Conservation (phyloP, 176 grass and related monocot genomes). For the Oryza australiensis region DNA sequence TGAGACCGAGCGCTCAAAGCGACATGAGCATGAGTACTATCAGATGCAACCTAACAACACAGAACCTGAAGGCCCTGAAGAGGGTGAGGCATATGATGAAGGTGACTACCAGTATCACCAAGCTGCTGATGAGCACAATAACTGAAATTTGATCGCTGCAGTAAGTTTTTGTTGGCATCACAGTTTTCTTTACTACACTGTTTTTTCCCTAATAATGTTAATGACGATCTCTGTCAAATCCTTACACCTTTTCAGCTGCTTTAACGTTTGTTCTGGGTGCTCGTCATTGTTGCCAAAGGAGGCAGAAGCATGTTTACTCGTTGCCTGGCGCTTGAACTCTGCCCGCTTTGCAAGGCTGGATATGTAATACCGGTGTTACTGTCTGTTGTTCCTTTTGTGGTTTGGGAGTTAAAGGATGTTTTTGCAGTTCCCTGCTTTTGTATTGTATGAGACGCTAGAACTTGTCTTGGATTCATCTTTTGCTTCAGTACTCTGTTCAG, state of each 20-base stretch:
- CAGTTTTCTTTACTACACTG: neutral
- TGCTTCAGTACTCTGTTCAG: neutral
- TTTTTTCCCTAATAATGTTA: neutral
- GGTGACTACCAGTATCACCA: slow-evolving; percentile 74
- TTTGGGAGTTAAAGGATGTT: slow-evolving; percentile 13
- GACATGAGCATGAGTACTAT: slow-evolving; percentile 50
- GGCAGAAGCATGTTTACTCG: neutral
- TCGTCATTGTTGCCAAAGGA: neutral
- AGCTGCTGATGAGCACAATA: slow-evolving; percentile 40
- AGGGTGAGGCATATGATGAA: slow-evolving; percentile 86
- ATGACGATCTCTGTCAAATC: neutral
- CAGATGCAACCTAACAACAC: slow-evolving; percentile 35
- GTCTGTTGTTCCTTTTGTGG: neutral
- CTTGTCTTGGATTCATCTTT: neutral
- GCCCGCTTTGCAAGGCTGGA: neutral
- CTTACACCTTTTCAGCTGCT: slow-evolving; percentile 25
- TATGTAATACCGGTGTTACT: neutral
- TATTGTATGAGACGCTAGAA: neutral
- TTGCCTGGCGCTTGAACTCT: neutral
- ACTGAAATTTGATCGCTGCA: slow-evolving; percentile 18
- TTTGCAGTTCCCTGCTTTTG: neutral
- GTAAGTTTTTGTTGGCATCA: slow-evolving; percentile 2
- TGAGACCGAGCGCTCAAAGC: slow-evolving; percentile 46
- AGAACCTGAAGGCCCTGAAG: slow-evolving; percentile 75
- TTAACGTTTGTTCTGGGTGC: neutral